These are phyloP conservation scores for Telopea speciosissima DNA, from an alignment of 177 flowering plant genomes.

Conservation along the genomic window DNA sequence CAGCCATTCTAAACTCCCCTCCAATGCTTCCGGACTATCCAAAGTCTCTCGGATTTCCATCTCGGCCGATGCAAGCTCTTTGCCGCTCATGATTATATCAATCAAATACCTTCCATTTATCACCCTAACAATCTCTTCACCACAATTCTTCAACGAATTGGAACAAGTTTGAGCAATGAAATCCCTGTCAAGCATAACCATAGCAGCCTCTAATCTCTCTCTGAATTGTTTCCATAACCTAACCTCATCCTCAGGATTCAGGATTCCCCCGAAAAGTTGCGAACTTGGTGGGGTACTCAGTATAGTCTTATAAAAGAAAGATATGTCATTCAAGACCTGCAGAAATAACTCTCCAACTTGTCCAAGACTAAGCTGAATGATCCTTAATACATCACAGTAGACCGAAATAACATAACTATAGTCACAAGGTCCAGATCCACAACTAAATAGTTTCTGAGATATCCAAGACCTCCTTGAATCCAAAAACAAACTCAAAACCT, in stretches of 20 bases:
- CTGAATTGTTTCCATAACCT: slow-evolving; percentile 74
- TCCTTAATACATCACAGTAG: slow-evolving; percentile 60
- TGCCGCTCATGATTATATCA: slow-evolving; percentile 57
- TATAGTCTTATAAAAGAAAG: slow-evolving; percentile 73
- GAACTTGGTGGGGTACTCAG: slow-evolving; percentile 84
- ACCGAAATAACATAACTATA: slow-evolving; percentile 38
- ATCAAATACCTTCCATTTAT: slow-evolving; percentile 58
- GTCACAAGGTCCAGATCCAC: slow-evolving; percentile 17
- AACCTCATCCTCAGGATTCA: slow-evolving; percentile 88
- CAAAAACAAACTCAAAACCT: slow-evolving; percentile 58
- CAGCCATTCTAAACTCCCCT: slow-evolving; percentile 93
- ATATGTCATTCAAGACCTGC: slow-evolving; percentile 82
- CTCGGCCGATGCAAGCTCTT: slow-evolving; percentile 70
- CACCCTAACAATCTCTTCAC: slow-evolving; percentile 52
- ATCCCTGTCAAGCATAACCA: slow-evolving; percentile 54
- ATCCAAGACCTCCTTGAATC: slow-evolving; percentile 79
- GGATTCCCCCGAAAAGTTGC: slow-evolving; percentile 89
- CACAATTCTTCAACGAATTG: slow-evolving; percentile 69
- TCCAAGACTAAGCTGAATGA: slow-evolving; percentile 72
- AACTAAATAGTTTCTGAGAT: slow-evolving; percentile 35
- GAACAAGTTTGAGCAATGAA: slow-evolving; percentile 59
- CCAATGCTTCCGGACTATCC: slow-evolving; percentile 73
- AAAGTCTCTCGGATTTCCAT: slow-evolving; percentile 65
- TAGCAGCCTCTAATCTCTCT: slow-evolving; percentile 59
- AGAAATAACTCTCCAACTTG: slow-evolving; percentile 89